Evolutionary conservation across 176 grass and related monocot species (phyloP), one percentile per base, ranked within the genome.

Genomic region (Musa troglodytarum): DNA sequence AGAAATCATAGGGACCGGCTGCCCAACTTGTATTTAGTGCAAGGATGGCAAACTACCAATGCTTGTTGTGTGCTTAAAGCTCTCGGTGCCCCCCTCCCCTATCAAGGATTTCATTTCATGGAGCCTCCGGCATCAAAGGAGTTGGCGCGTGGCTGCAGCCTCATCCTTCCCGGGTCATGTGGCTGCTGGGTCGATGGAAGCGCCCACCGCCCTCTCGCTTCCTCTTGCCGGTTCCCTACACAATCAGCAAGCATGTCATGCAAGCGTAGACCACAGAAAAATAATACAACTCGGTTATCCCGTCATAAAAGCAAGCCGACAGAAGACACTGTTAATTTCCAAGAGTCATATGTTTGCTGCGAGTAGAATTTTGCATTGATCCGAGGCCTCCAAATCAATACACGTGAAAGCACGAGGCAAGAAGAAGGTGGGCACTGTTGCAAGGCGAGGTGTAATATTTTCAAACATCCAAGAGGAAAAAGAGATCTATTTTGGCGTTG

Each of bases 171-270:
- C 0, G 69, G 50, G 51, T 74, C 69, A 71, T 24, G 74, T 54
- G 53, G 74, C 62, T 24, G 84, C 72, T 63, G 11, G 52, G 72
- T 77, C 50, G 80, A 80, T 16, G 88, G 80, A 78, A 91, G 85
- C 0, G 20, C 58, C 78, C 53, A 54, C 78, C 53, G 54, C 76
- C 72, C 77, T 74, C 81, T 69, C 69, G 63, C 55, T 19, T 23
- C 66, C 52, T 68, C 79, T 67, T 8, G 77, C 63, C 22, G 49
- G 53, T 7, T 71, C 57, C 85, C 82, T 85, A 68, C 68, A 55
- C 54, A 73, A 73, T 62, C 75, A 62, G 68, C 13, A 62, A 7
- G 21, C 17, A 62, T 62, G 10, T 62, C 17, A 62, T 21, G 57
- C 4, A 43, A 43, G 34, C 6, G 4, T 43, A 43, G 34, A 43